These are phyloP conservation scores for Colletotrichum cereale DNA, from an alignment of 2,329 filamentous ascomycete genomes.

Conservation along the genomic window DNA sequence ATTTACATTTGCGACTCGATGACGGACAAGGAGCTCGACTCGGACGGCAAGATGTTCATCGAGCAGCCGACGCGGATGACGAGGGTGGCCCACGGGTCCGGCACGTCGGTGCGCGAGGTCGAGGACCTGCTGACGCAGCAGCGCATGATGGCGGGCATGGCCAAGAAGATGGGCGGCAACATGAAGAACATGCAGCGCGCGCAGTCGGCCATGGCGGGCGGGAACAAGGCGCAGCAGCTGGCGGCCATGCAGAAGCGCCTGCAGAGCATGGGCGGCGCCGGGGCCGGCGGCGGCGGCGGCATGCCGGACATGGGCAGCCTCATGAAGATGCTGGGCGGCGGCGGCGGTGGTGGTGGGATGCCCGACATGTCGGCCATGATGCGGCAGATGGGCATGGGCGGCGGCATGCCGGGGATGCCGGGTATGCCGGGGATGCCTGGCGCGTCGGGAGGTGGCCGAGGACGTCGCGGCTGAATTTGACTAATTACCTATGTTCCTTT, in stretches of 20 bases:
- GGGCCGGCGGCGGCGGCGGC: conserved; percentile 69
- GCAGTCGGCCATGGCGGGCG: conserved; percentile 90
- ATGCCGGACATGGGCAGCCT: conserved; percentile 71
- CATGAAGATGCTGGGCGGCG: conserved; percentile 91
- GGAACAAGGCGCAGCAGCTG: conserved; percentile 92
- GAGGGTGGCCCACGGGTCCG: conserved; percentile 87
- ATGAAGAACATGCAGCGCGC: conserved; percentile 98
- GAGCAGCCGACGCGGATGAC: conserved; percentile 95
- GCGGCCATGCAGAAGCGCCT: conserved; percentile 97
- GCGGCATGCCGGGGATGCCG: conserved; percentile 62
- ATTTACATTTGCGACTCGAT: conserved; percentile 99
- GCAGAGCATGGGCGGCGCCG: conserved; percentile 88
- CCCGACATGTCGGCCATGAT: conserved; percentile 74
- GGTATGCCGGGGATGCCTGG: conserved; percentile 58
- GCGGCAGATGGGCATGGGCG: conserved; percentile 76
- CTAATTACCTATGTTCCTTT: neutral
- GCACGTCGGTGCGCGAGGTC: conserved; percentile 91
- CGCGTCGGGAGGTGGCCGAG: conserved; percentile 32
- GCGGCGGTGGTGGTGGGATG: conserved; percentile 68
- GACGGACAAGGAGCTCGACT: conserved; percentile 95
- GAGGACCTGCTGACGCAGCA: conserved; percentile 98
- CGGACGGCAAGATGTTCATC: conserved; percentile 93
- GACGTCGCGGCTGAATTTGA: conserved; percentile 30
- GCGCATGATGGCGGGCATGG: conserved; percentile 99
- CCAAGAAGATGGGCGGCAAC: conserved; percentile 97